Evolutionary conservation across 371 early-diverging fungal species (phyloP).

Genomic region (Mucor ambiguus): DNA sequence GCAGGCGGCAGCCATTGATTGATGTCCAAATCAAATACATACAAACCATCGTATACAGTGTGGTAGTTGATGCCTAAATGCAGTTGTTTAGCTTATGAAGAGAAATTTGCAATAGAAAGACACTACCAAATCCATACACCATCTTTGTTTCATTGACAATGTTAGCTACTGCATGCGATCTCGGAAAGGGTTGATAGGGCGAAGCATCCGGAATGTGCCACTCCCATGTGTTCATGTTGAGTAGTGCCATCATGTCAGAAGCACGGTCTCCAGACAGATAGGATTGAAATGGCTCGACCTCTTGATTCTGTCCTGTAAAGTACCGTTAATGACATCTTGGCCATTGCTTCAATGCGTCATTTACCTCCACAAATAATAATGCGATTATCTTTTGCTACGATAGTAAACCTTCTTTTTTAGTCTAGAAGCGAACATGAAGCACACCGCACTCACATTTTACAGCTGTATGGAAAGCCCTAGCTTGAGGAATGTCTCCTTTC

Average conservation of each 20-base stretch:
- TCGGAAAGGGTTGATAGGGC: conserved; percentile 35
- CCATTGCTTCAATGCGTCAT: no score
- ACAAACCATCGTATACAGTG: conserved; percentile 36
- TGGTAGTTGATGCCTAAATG: conserved; percentile 35
- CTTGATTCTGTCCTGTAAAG: conserved; percentile 29
- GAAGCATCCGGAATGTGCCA: conserved; percentile 34
- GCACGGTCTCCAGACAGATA: conserved; percentile 26
- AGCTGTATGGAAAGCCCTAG: conserved; percentile 37
- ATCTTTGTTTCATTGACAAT: conserved; percentile 33
- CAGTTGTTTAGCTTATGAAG: not conserved
- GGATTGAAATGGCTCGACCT: conserved; percentile 32
- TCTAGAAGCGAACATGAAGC: no score
- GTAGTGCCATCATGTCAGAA: conserved; percentile 26
- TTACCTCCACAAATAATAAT: conserved; percentile 36
- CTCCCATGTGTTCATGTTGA: conserved; percentile 28
- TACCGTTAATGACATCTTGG: no score
- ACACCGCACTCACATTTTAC: conserved; percentile 28
- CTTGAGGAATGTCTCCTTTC: conserved; percentile 22
- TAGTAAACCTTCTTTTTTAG: not conserved
- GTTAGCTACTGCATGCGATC: conserved; percentile 32
- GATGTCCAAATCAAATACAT: conserved; percentile 26
- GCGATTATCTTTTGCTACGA: conserved; percentile 21
- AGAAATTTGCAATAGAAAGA: not conserved
- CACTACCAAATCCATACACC: conserved; percentile 35
- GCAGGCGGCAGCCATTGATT: conserved; percentile 22